These are phyloP conservation scores for Candida ovalis DNA, from an alignment of 805 yeast species.

Conservation along the genomic window DNA sequence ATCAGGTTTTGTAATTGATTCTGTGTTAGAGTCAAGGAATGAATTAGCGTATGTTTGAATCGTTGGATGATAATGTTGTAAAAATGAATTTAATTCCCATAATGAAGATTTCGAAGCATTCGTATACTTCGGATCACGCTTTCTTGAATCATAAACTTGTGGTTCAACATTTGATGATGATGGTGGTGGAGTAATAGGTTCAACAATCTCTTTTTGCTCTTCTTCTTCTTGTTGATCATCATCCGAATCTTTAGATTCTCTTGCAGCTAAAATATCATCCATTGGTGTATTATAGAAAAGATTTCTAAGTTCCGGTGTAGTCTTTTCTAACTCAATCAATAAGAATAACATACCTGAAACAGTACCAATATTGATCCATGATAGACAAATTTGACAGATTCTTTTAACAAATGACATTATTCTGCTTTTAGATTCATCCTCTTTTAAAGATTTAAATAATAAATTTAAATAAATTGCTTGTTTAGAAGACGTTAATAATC, in stretches of 20 bases:
- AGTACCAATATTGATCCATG: conserved; percentile 87
- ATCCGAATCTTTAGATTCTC: conserved; percentile 36
- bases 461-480: conserved; percentile 89
- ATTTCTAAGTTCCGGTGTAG: conserved; percentile 63
- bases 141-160: conserved; percentile 69
- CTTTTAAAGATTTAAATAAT: conserved; percentile 76
- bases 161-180: too few species aligned
- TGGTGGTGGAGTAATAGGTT: too few species aligned
- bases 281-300: conserved; percentile 52
- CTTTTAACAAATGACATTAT: conserved; percentile 89
- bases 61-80: conserved; percentile 89
- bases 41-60: conserved; percentile 75
- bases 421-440: conserved; percentile 59
- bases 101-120: conserved; percentile 75
- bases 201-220: conserved; percentile 8
- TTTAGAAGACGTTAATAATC: conserved; percentile 83
- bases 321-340: conserved; percentile 62
- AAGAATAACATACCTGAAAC: conserved; percentile 78
- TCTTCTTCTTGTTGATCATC: conserved; percentile 30
- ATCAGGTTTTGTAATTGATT: conserved; percentile 67
- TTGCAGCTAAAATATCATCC: conserved; percentile 47
- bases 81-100: conserved; percentile 80
- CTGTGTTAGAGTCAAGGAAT: conserved; percentile 42
- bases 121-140: conserved; percentile 92
- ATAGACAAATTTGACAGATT: conserved; percentile 75